phyloP scores from a whole-genome alignment of 2,329 filamentous ascomycete genomes.

The Trichophyton rubrum region DNA sequence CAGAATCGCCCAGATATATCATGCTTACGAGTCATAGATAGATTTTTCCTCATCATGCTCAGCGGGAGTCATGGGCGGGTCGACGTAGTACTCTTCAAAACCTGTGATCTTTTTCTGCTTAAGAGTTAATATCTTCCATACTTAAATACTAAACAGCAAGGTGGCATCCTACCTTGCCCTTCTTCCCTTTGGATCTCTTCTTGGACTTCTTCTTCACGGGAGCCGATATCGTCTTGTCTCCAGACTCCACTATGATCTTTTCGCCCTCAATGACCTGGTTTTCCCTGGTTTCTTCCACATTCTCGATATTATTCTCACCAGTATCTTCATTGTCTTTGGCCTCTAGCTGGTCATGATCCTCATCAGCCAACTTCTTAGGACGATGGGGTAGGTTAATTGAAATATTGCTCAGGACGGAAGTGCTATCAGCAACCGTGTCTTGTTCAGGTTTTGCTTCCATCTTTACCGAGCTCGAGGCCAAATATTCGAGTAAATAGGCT shows the following conservation, averaged over 20 bases:
- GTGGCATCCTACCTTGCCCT: conserved; percentile 6
- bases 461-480: background rate
- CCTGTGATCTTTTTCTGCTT: conserved; percentile 43
- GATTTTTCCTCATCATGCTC: conserved; percentile 54
- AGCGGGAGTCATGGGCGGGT: conserved; percentile 61
- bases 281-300: background rate
- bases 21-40: conserved; percentile 53
- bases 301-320: background rate
- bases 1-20: background rate
- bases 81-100: conserved; percentile 70
- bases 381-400: background rate
- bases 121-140: conserved; percentile 2
- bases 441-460: background rate
- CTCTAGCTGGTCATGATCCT: background rate
- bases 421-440: background rate
- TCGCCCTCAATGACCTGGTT: background rate
- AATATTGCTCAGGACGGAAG: background rate
- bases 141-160: background rate
- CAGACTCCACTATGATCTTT: background rate
- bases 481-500: background rate
- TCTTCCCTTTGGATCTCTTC: conserved; percentile 28
- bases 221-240: background rate
- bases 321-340: background rate
- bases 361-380: background rate
- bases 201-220: conserved; percentile 20